phyloP scores from a whole-genome alignment of 2,329 filamentous ascomycete genomes.

The Apiospora koreana region DNA sequence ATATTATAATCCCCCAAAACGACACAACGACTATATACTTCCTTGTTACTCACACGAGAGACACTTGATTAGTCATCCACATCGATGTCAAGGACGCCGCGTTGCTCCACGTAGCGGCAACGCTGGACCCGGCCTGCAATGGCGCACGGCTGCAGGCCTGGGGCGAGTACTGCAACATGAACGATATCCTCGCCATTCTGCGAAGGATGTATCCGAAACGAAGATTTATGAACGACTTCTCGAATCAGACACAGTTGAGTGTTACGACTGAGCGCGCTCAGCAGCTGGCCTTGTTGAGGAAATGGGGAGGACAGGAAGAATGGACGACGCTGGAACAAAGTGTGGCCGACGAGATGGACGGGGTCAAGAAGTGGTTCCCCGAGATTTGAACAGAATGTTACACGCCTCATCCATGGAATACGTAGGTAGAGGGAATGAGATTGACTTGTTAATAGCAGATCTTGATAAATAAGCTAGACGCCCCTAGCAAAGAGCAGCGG shows the following conservation, averaged over 20 bases:
- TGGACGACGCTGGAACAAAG: neutral
- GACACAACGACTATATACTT: too few species aligned
- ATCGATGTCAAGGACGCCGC: conserved; percentile 13
- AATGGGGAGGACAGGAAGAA: neutral
- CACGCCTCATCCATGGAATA: too few species aligned
- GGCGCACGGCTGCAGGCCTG: conserved; percentile 10
- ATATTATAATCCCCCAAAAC: too few species aligned
- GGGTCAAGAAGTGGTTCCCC: conserved; percentile 5
- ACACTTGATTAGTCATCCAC: conserved; percentile 1
- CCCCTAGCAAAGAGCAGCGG: too few species aligned
- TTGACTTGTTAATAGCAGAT: too few species aligned
- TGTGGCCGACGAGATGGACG: neutral
- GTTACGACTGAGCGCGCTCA: neutral
- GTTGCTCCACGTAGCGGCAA: conserved; percentile 9
- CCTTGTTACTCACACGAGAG: neutral
- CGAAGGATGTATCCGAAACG: neutral
- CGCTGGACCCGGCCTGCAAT: conserved; percentile 5
- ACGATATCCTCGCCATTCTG: conserved; percentile 10
- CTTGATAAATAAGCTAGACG: too few species aligned
- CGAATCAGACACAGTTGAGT: neutral
- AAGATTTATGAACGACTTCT: neutral
- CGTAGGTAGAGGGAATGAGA: too few species aligned
- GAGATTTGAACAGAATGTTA: too few species aligned
- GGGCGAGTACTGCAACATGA: conserved; percentile 13
- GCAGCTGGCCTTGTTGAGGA: neutral